Conservation (phyloP, 202 grass and related monocot species). For the Panicum hallii region DNA sequence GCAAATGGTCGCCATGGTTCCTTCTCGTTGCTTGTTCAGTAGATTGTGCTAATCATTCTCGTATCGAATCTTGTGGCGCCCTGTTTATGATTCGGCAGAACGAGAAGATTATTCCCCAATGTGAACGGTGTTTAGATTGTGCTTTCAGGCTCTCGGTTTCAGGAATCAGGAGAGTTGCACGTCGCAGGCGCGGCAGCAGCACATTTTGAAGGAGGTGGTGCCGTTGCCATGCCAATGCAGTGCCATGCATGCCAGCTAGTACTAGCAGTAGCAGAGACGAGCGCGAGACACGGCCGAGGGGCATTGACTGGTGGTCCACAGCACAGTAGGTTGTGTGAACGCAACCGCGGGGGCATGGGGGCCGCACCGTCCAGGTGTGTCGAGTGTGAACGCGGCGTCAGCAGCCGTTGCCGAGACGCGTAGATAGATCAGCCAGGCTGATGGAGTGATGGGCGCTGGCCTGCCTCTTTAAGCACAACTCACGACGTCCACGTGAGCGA, state of each 20-base stretch:
- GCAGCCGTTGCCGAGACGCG: conserved; percentile 7
- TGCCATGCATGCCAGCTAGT: no score
- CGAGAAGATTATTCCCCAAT: no score
- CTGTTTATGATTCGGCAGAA: neutral
- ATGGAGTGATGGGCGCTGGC: neutral
- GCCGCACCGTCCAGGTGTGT: neutral
- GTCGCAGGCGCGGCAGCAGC: neutral
- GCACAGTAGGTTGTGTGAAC: neutral
- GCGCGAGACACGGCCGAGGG: neutral
- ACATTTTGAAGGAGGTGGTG: neutral
- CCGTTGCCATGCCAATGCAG: neutral
- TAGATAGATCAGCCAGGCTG: neutral
- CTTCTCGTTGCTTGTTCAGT: neutral
- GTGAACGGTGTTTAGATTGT: neutral
- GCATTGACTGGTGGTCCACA: neutral
- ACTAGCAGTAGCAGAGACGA: no score
- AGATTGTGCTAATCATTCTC: neutral
- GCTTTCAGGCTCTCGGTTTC: neutral
- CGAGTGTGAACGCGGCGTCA: neutral
- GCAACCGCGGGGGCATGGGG: neutral
- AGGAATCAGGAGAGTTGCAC: neutral
- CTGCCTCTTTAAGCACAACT: neutral
- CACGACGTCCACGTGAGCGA: neutral
- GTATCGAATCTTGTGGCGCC: neutral
- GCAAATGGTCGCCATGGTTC: neutral